Evolutionary conservation across 2,329 filamentous ascomycete species (phyloP), one percentile per base, ranked within the genome.

Genomic region (Emericellopsis cladophorae): DNA sequence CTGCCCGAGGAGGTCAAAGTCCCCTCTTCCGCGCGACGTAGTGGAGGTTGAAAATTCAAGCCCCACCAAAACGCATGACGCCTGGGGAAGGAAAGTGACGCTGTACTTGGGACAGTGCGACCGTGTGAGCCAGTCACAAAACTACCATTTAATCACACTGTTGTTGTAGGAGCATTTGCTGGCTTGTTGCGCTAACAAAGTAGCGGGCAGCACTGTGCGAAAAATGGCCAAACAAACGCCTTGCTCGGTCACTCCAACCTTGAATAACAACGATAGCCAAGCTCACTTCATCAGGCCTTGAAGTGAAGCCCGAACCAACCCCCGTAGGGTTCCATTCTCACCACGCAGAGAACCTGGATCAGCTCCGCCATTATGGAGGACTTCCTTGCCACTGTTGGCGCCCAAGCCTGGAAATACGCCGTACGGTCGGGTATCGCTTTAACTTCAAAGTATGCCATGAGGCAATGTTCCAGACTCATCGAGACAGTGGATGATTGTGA

Each of bases 321-420:
- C n/a, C 9, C 33, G 4, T 9, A 5, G n/a, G 9, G 9, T 35
- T 9, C 18, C 34, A 16, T 21, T 36, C 34, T 36, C 18, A 8
- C 22, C 22, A 36, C 11, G 34, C 16, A 21, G 34, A 21, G 9
- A 16, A 15, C 18, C 16, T 8, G 34, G 34, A 21, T 16, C 22
- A 21, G 22, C 16, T 36, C 34, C 18, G 16, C 24, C 32, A 45
- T 37, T 49, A 93, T 94, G 87, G 87, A 94, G 57, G 69, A 69
- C 41, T 68, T 78, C 46, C 60, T 78, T 43, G 54, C 67, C 39
- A 59, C 62, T 36, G 56, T 78, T 44, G 72, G 72, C 46, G 59
- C 67, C 38, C 86, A 93, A 64, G 85, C 86, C 39, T 81, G 93
- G 73, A 94, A 87, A 64, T 93, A 92, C 74, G 88, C 88, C 56